Base-by-base conservation (phyloP, 1,284 basidiomycete species). In the Apiotrichum gracile region DNA sequence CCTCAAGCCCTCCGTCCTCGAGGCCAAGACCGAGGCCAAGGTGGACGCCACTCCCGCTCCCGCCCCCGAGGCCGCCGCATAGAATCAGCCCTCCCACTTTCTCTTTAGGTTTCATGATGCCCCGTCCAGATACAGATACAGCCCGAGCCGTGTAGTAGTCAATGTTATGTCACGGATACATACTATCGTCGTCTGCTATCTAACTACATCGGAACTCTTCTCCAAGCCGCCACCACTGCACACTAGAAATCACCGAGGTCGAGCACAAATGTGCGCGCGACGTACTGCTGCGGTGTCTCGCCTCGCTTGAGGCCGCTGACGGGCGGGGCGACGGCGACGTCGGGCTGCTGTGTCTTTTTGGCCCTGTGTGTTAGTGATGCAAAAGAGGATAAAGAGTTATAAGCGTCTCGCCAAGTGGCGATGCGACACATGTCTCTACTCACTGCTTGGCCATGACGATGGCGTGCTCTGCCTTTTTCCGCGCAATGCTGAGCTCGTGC, bases 401-500 rank as follows among this genome's bases (percentile, higher is more conserved):
- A n/a, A n/a, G 14, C 14, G 33, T 34, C 14, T 34, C 33, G 17
- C 29, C 29, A 31, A 31, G 29, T 31, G 29, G 14, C 29, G 29
- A 31, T 7, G 29, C 29, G 8, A 31, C 29, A 14, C n/a, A 31
- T 1, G 1, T 29, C 22, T 26, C 5, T 41, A 52, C 64, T 59
- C 49, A 68, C 64, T 57, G 49, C 47, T 59, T 68, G n/a, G 63
- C 66, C 29, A 55, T 64, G 25, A 72, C 60, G 25, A 70, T 65
- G 7, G 69, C 69, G 29, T 69, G 68, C 49, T 73, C 74, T 1
- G 64, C 67, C 69, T 83, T 85, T 48, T 85, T 81, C 57, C 86
- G 83, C 61, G 86, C 84, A 9, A 81, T 75, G 56, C 85, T 83
- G 33, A 78, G 78, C 38, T 84, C 68, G 73, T 93, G 91, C 0